Base-by-base conservation (phyloP, 257 asterid genomes). In the Knoxia roxburghii region DNA sequence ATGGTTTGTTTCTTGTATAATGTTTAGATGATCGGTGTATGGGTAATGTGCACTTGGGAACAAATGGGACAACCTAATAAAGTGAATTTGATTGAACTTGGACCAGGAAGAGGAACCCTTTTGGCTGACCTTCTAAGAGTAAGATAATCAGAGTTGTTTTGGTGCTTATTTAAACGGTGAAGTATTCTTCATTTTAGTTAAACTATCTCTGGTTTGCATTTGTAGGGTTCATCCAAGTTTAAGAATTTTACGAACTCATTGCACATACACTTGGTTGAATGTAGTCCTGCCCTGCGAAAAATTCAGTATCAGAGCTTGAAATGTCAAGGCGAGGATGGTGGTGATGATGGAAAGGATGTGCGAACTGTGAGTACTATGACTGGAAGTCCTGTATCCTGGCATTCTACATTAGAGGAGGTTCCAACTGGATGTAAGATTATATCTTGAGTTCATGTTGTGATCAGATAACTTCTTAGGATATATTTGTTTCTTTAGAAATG, bases 21-120 rank as follows among this genome's bases (percentile, higher is more conserved):
- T 57, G 43, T 46, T 64, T 68, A 93, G 99, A 90, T 93, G 96
- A 61, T 90, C 78, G 95, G 97, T 54, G 95, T 90, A 39, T 93
- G 99, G 99, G 90, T 84, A 46, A 91, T 90, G 92, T 86, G 96
- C 81, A 86, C 89, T n/a, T 93, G 99, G 99, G 92, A 93, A 87
- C 97, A 93, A 85, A 90, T 93, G 99, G 99, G 97, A 43, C 84
- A 56, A 72, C 99, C 99, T 0, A 67, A 78, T 23, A 83, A 74
- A 68, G 86, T 93, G 72, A 88, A 85, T 84, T 79, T 93, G 70
- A 94, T 93, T 64, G 99, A 93, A 84, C 90, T 93, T 35, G 99
- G 99, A 79, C 99, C 99, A 11, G 99, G 99, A 57, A 80, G 99
- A 82, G 99, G 99, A 76, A 93, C 97, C 57, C 95, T 93, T 51